Evolutionary conservation across 2,329 filamentous ascomycete species (phyloP).

Genomic region (Fusarium foetens): DNA sequence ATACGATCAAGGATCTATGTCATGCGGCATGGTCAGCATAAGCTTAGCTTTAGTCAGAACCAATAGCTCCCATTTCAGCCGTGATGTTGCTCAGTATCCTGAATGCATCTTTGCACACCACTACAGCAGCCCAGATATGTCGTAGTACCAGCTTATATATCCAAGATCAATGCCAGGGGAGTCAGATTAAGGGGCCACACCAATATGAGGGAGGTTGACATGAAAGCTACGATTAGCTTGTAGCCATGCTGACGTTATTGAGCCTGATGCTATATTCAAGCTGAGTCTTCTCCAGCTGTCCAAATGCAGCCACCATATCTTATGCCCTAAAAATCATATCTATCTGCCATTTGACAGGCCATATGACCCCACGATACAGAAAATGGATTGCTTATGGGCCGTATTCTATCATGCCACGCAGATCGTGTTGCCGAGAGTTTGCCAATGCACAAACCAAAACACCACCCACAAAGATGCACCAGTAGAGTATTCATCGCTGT

Average conservation of each 20-base stretch:
- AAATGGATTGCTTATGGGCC: background rate
- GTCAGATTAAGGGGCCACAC: background rate
- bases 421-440: background rate
- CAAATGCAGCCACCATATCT: background rate
- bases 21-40: background rate
- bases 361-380: background rate
- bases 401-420: slow-evolving; percentile 2
- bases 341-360: background rate
- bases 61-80: background rate
- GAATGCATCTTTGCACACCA: background rate
- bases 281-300: slow-evolving; percentile 1
- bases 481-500: background rate
- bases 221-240: background rate
- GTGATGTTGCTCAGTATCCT: background rate
- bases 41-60: background rate
- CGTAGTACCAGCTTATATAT: background rate
- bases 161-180: background rate
- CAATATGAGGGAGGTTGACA: background rate
- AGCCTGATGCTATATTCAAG: background rate
- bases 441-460: slow-evolving; percentile 15
- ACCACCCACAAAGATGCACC: background rate
- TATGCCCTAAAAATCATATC: background rate
- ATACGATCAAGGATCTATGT: background rate
- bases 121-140: background rate
- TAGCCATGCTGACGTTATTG: background rate